These are phyloP conservation scores for Penicillium dipodomyicola DNA, from an alignment of 495 filamentous ascomycete species.

Conservation along the genomic window DNA sequence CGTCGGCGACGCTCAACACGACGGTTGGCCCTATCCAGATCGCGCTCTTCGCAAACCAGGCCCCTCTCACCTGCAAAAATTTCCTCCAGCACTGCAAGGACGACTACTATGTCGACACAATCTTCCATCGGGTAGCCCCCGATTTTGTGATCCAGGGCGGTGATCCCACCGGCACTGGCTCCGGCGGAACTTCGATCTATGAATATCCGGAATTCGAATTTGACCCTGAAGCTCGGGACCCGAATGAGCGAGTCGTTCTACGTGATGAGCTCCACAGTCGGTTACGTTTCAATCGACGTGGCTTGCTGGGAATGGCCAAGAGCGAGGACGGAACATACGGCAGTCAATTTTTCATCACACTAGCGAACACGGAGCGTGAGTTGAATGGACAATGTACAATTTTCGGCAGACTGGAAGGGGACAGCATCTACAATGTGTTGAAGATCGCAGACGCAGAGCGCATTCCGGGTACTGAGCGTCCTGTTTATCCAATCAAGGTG, in stretches of 20 bases:
- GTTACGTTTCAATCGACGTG: conserved; percentile 88
- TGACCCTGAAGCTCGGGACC: conserved; percentile 58
- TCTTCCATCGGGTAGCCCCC: conserved; percentile 90
- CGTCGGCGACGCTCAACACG: conserved; percentile 84
- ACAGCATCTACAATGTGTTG: conserved; percentile 92
- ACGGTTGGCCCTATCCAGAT: conserved; percentile 83
- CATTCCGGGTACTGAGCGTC: conserved; percentile 75
- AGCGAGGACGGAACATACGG: conserved; percentile 72
- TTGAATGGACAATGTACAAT: conserved; percentile 87
- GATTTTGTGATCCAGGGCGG: conserved; percentile 94
- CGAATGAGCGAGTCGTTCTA: conserved; percentile 62
- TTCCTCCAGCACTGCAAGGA: conserved; percentile 95
- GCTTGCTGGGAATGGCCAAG: conserved; percentile 86
- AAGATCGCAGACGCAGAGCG: conserved; percentile 88
- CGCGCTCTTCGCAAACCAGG: conserved; percentile 91
- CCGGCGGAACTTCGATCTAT: conserved; percentile 89
- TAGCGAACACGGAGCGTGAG: conserved; percentile 75
- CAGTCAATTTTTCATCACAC: conserved; percentile 95
- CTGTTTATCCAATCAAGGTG: conserved; percentile 82
- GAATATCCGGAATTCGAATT: conserved; percentile 76
- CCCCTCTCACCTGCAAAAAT: conserved; percentile 85
- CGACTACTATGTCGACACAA: conserved; percentile 87
- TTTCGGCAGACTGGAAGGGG: conserved; percentile 88
- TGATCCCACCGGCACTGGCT: conserved; percentile 88
- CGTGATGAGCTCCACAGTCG: conserved; percentile 90